These are phyloP conservation scores for Leccinum longicurvipes DNA, from an alignment of 768 basidiomycete species.

Conservation along the genomic window DNA sequence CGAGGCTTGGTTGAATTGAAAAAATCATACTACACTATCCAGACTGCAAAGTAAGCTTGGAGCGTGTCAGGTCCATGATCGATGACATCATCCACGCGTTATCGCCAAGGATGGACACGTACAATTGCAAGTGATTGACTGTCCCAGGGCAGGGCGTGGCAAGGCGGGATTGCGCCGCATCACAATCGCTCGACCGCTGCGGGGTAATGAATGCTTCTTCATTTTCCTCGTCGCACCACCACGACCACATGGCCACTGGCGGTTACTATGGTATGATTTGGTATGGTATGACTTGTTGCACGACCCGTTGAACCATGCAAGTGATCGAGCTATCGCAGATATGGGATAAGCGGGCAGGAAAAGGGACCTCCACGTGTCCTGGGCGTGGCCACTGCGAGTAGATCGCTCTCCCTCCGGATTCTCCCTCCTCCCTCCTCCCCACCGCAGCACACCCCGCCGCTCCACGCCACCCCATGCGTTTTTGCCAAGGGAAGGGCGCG, in stretches of 20 bases:
- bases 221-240: slow-evolving; percentile 13
- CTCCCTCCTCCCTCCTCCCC: not conserved
- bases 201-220: slow-evolving; percentile 14
- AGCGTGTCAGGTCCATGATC: not conserved
- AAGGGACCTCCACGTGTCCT: slow-evolving; percentile 5
- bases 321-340: slow-evolving; percentile 3
- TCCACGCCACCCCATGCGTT: not conserved
- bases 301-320: not conserved
- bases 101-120: slow-evolving; percentile 17
- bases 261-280: slow-evolving; percentile 3
- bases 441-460: not conserved
- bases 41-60: not conserved
- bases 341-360: not conserved
- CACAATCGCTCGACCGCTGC: slow-evolving; percentile 4
- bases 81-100: slow-evolving; percentile 4
- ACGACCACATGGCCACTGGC: not conserved
- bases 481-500: not conserved
- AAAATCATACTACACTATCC: not conserved
- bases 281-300: not conserved
- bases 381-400: not conserved
- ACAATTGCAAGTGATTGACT: slow-evolving; percentile 11
- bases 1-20: slow-evolving; percentile 13
- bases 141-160: slow-evolving; percentile 3
- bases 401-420: not conserved
- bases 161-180: slow-evolving; percentile 3